Evolutionary conservation across 768 basidiomycete genomes (phyloP), one percentile per base, ranked within the genome.

Genomic region (Tricholoma furcatifolium): DNA sequence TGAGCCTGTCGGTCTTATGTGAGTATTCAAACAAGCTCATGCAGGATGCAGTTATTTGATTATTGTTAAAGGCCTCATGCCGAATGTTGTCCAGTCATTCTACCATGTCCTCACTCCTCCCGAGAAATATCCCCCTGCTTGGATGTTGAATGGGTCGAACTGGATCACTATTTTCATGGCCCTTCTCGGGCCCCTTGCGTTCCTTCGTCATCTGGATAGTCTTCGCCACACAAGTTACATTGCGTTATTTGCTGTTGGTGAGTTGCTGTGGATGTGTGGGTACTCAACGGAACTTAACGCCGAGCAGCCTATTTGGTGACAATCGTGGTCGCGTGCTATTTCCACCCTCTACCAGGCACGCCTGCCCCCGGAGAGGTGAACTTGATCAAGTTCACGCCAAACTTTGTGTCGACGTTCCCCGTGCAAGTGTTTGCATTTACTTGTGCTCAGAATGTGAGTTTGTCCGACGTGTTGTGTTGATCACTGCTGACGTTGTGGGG

Each of bases 391-490:
- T 84, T 96, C 58, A 86, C 87, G 0, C 82, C 93, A 4, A 77
- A 71, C 55, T 93, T 94, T 63, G 70, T 95, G 14, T 80, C 88
- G 12, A 93, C 84, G 1, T 91, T 97, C 72, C 96, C 96, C 0
- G 91, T 98, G 23, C 95, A 93, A 67, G 87, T 95, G 14, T 94
- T 94, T 70, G 89, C 90, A 4, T 93, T 87, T 67, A 96, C 93
- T 2, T 97, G 95, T 65, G 81, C 90, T 12, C 93, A 96, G 76
- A 96, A 96, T 64, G 93, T 94, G 66, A 60, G 85, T 62, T 8
- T 40, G 36, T 57, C 53, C 21, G 40, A 27, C 31, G 27, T 20
- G 9, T 17, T 30, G 43, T 2, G 15, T 12, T 35, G 44, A 21
- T 32, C 24, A 53, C 20, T 12, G 2, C 31, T 23, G 43, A 15